Evolutionary conservation across 495 filamentous ascomycete species (phyloP).

Genomic region (Penicillium alfredii): DNA sequence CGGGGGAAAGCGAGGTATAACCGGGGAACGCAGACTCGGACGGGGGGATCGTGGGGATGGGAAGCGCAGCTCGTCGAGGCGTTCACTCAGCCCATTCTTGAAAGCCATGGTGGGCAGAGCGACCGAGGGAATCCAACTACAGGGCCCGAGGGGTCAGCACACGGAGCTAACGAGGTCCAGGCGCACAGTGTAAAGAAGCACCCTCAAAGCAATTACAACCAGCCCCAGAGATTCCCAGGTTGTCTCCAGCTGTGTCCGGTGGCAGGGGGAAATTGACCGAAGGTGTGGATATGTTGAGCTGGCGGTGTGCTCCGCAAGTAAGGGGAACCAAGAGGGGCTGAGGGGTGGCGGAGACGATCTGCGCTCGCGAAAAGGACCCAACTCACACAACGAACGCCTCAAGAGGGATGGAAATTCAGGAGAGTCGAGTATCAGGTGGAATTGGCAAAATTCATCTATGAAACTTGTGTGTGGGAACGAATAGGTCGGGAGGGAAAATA

Average conservation of each 20-base stretch:
- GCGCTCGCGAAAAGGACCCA: slow-evolving; percentile 23
- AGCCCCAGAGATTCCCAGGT: slow-evolving; percentile 10
- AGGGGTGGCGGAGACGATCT: slow-evolving; percentile 37
- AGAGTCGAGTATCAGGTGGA: slow-evolving; percentile 6
- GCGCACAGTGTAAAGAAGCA: too few species aligned
- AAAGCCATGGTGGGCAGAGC: slow-evolving; percentile 52
- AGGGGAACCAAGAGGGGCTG: slow-evolving; percentile 39
- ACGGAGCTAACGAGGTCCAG: too few species aligned
- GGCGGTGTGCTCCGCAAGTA: slow-evolving; percentile 39
- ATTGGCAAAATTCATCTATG: slow-evolving; percentile 15
- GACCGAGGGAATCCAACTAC: slow-evolving; percentile 31
- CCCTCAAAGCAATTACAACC: slow-evolving; percentile 7
- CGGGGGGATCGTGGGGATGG: slow-evolving; percentile 66
- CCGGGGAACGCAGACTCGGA: slow-evolving; percentile 65
- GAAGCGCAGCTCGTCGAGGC: slow-evolving; percentile 73
- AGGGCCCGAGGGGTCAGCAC: slow-evolving; percentile 22
- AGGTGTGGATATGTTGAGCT: slow-evolving; percentile 16
- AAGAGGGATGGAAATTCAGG: slow-evolving; percentile 22
- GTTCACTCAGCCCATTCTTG: slow-evolving; percentile 58
- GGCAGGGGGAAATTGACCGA: slow-evolving; percentile 6
- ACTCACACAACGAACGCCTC: slow-evolving; percentile 45
- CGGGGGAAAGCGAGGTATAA: slow-evolving; percentile 64
- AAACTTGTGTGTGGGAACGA: not conserved
- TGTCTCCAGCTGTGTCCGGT: not conserved
- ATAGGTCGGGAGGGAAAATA: slow-evolving; percentile 9